Conservation (phyloP, 2,329 filamentous ascomycete genomes). For the Xylaria sp. region DNA sequence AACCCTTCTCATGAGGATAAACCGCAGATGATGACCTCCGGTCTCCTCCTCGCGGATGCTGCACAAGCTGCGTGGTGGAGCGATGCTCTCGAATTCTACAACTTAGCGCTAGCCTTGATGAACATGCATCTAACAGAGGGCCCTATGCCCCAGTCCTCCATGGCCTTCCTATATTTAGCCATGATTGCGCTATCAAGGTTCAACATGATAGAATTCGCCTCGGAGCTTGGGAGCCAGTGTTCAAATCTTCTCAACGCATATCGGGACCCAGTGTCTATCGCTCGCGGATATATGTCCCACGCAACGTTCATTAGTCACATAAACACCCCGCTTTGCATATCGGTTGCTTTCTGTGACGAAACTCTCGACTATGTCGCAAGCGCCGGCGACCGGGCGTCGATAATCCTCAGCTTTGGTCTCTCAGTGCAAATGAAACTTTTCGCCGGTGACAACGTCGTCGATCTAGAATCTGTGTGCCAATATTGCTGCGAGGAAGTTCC, state of each 20-base stretch:
- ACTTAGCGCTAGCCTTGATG: constrained; percentile 70
- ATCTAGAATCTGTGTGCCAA: constrained; percentile 73
- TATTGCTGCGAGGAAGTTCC: constrained; percentile 76
- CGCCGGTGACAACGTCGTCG: constrained; percentile 69
- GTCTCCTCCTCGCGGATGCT: constrained; percentile 73
- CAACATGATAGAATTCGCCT: constrained; percentile 70
- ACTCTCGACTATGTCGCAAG: constrained; percentile 69
- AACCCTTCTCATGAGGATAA: constrained; percentile 53
- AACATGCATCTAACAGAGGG: constrained; percentile 68
- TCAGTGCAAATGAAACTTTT: constrained; percentile 71
- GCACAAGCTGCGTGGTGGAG: constrained; percentile 76
- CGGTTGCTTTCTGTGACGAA: constrained; percentile 65
- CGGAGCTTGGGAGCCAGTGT: constrained; percentile 67
- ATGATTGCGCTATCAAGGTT: constrained; percentile 72
- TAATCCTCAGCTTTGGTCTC: constrained; percentile 74
- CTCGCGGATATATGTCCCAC: constrained; percentile 72
- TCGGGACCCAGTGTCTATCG: constrained; percentile 68
- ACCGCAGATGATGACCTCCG: constrained; percentile 64
- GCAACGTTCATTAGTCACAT: constrained; percentile 74
- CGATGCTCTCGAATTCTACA: constrained; percentile 74
- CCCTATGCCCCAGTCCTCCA: constrained; percentile 71
- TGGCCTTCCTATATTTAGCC: constrained; percentile 71
- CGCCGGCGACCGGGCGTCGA: constrained; percentile 73
- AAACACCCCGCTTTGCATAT: constrained; percentile 63
- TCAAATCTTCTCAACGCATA: constrained; percentile 69